phyloP scores from a whole-genome alignment of 208 protist genomes.

The Trypanosoma scelopori region DNA sequence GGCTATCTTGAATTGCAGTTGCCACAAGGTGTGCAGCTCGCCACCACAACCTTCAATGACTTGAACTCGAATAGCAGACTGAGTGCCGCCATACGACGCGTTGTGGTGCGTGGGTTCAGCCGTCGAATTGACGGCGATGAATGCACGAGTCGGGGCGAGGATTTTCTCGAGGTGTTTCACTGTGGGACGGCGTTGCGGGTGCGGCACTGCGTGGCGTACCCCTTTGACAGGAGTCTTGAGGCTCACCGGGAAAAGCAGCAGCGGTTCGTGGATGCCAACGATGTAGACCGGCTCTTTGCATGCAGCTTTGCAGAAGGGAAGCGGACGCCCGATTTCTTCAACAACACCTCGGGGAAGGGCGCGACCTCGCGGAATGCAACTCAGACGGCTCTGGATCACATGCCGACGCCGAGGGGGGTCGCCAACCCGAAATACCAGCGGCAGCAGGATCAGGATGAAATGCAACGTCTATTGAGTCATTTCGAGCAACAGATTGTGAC shows the following conservation, averaged over 20 bases:
- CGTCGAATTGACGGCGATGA: conserved; percentile 24
- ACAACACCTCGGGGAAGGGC: neutral
- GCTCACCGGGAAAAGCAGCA: conserved; percentile 62
- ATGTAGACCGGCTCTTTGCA: conserved; percentile 59
- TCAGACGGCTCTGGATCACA: no score
- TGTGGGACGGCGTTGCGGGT: conserved; percentile 65
- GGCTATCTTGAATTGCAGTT: conserved; percentile 60
- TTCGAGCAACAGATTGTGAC: neutral
- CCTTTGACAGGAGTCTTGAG: conserved; percentile 72
- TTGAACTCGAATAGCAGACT: conserved; percentile 79
- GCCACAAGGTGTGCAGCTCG: conserved; percentile 57
- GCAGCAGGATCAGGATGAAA: neutral
- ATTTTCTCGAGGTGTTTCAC: conserved; percentile 68
- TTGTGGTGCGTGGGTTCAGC: conserved; percentile 49
- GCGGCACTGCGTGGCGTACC: conserved; percentile 74
- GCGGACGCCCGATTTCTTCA: neutral
- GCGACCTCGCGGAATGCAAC: neutral
- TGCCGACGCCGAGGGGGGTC: no score
- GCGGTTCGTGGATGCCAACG: conserved; percentile 68
- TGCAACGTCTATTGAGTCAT: neutral
- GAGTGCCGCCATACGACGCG: conserved; percentile 39
- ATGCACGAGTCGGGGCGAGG: conserved; percentile 8
- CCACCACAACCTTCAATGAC: conserved; percentile 77
- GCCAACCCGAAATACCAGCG: neutral
- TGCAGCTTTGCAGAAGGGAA: neutral